phyloP scores from a whole-genome alignment of 371 early-diverging fungal genomes.

The Rhizopus stolonifer region DNA sequence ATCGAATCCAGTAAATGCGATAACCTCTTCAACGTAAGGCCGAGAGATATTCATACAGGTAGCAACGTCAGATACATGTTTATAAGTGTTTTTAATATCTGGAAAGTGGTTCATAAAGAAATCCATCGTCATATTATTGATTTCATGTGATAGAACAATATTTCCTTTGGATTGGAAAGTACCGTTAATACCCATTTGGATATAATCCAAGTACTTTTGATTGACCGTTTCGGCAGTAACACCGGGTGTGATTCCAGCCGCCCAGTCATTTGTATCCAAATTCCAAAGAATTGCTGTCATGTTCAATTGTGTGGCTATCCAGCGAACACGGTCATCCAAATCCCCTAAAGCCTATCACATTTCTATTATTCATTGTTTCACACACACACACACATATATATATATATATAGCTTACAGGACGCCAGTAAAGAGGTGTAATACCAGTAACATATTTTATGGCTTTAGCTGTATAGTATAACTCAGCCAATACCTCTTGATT shows the following conservation, averaged over 20 bases:
- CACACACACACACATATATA: too few species aligned
- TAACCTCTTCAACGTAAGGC: slow-evolving; percentile 37
- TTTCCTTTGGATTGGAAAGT: slow-evolving; percentile 30
- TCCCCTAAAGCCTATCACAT: slow-evolving; percentile 43
- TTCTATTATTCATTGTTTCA: too few species aligned
- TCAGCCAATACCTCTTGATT: slow-evolving; percentile 59
- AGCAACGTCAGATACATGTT: slow-evolving; percentile 42
- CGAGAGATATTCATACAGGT: slow-evolving; percentile 48
- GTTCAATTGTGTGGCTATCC: slow-evolving; percentile 45
- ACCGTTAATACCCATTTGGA: slow-evolving; percentile 45
- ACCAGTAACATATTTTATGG: slow-evolving; percentile 53
- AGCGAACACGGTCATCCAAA: slow-evolving; percentile 53
- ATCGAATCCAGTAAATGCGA: slow-evolving; percentile 31
- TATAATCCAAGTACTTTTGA: slow-evolving; percentile 27
- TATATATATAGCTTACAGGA: slow-evolving; percentile 34
- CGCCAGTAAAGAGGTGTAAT: slow-evolving; percentile 54
- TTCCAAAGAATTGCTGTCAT: slow-evolving; percentile 48
- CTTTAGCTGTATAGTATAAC: slow-evolving; percentile 49
- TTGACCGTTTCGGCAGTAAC: slow-evolving; percentile 26
- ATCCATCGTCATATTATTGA: slow-evolving; percentile 43
- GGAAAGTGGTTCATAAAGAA: slow-evolving; percentile 41
- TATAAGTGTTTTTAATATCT: slow-evolving; percentile 34
- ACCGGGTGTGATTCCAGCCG: slow-evolving; percentile 28
- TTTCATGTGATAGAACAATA: slow-evolving; percentile 48
- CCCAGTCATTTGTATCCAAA: slow-evolving; percentile 43